Percentiles rank a stretch among this genome's conserved stretches.
These are phyloP conservation scores for Ustilago curta DNA, from an alignment of 1,284 basidiomycete species.

Conservation along the genomic window DNA sequence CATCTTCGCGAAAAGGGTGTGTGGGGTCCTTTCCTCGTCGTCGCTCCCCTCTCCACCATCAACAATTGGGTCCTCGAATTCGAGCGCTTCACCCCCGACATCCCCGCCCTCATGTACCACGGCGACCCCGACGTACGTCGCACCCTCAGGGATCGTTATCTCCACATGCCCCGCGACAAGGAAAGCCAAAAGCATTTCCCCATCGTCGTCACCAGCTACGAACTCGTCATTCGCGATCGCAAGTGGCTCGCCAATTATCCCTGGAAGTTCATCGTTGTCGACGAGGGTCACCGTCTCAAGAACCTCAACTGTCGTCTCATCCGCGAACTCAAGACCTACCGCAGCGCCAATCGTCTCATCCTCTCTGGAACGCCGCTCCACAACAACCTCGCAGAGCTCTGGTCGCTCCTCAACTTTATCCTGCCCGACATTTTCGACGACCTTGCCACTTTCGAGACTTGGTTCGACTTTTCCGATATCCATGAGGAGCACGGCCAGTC, in stretches of 20 bases:
- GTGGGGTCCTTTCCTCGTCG: slow-evolving; percentile 85
- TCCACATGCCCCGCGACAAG: slow-evolving; percentile 35
- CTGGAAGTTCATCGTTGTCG: slow-evolving; percentile 88
- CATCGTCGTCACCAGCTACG: slow-evolving; percentile 89
- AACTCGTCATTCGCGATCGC: slow-evolving; percentile 80
- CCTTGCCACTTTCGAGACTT: slow-evolving; percentile 88
- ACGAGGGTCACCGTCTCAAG: slow-evolving; percentile 94
- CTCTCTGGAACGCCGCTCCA: slow-evolving; percentile 93
- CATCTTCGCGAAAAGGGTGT: slow-evolving; percentile 83
- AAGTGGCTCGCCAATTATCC: slow-evolving; percentile 49
- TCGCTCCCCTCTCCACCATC: slow-evolving; percentile 90
- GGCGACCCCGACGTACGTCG: slow-evolving; percentile 82
- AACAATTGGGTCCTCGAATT: slow-evolving; percentile 94
- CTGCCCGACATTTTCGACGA: slow-evolving; percentile 81
- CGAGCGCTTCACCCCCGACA: slow-evolving; percentile 76
- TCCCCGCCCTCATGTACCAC: slow-evolving; percentile 89
- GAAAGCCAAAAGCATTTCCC: slow-evolving; percentile 51
- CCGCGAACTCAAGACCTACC: slow-evolving; percentile 88
- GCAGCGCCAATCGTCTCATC: slow-evolving; percentile 86
- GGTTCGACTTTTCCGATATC: slow-evolving; percentile 71
- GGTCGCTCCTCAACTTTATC: slow-evolving; percentile 90
- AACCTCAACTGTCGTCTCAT: slow-evolving; percentile 91
- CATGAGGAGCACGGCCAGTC: slow-evolving; percentile 43
- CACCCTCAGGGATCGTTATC: slow-evolving; percentile 74
- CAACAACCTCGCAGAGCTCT: slow-evolving; percentile 94